These are phyloP conservation scores for Helianthus annuus DNA, from an alignment of 129 eudicot genomes.

Conservation along the genomic window HanXRQr2.0-SUNRISE NC_035443.2:176148409-176148908, in stretches of 20 bases:
- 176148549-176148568: too few relatives aligned
- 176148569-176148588: too few relatives aligned
- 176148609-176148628: constrained; percentile 47
- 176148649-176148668: constrained; percentile 38
- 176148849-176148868: constrained; percentile 27
- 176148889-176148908: constrained; percentile 30
- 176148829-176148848: constrained; percentile 34
- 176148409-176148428: too few relatives aligned
- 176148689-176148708: constrained; percentile 61
- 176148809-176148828: constrained; percentile 25
- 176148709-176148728: constrained; percentile 49
- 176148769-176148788: constrained; percentile 39
- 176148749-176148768: constrained; percentile 53
- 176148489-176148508: too few relatives aligned
- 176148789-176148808: constrained; percentile 33
- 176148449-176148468: too few relatives aligned
- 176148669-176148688: constrained; percentile 41
- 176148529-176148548: too few relatives aligned
- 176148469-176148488: too few relatives aligned
- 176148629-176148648: constrained; percentile 43
- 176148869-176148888: constrained; percentile 34
- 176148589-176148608: constrained; percentile 45
- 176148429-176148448: too few relatives aligned
- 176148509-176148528: too few relatives aligned
- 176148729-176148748: constrained; percentile 50